Conservation (phyloP, 306 rosid genomes). For the Hippophae rhamnoides region DNA sequence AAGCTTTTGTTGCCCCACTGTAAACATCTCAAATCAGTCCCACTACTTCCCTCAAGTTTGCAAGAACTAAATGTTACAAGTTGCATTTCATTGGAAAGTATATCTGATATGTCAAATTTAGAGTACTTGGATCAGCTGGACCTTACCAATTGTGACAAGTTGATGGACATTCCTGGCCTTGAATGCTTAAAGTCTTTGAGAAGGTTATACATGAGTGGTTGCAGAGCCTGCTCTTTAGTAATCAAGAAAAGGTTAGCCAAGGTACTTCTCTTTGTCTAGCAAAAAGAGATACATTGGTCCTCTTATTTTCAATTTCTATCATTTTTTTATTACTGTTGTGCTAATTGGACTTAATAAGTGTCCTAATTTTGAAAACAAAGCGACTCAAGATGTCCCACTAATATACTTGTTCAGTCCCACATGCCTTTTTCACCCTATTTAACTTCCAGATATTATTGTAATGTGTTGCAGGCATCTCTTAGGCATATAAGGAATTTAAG, state of each 20-base stretch:
- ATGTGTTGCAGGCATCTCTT: constrained; percentile 35
- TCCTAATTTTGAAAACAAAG: neutral
- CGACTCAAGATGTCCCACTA: no score
- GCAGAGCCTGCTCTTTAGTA: constrained; percentile 34
- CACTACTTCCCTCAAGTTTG: constrained; percentile 63
- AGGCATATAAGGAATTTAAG: constrained; percentile 42
- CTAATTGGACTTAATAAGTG: neutral
- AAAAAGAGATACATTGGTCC: no score
- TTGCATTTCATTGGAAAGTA: constrained; percentile 35
- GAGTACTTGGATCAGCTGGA: constrained; percentile 32
- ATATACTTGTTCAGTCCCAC: no score
- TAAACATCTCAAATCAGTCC: constrained; percentile 36
- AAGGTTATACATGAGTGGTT: constrained; percentile 39
- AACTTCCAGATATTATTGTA: no score
- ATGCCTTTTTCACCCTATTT: no score
- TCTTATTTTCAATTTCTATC: no score
- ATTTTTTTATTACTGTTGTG: no score
- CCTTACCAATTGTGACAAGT: constrained; percentile 44
- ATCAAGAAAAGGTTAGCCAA: constrained; percentile 39
- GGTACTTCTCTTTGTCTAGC: constrained; percentile 22
- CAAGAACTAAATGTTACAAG: constrained; percentile 29
- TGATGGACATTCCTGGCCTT: constrained; percentile 53
- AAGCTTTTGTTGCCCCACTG: constrained; percentile 30
- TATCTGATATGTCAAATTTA: constrained; percentile 43
- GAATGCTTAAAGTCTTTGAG: constrained; percentile 49